Conservation (phyloP, 2,329 filamentous ascomycete species). For the Colletotrichum sp. region DNA sequence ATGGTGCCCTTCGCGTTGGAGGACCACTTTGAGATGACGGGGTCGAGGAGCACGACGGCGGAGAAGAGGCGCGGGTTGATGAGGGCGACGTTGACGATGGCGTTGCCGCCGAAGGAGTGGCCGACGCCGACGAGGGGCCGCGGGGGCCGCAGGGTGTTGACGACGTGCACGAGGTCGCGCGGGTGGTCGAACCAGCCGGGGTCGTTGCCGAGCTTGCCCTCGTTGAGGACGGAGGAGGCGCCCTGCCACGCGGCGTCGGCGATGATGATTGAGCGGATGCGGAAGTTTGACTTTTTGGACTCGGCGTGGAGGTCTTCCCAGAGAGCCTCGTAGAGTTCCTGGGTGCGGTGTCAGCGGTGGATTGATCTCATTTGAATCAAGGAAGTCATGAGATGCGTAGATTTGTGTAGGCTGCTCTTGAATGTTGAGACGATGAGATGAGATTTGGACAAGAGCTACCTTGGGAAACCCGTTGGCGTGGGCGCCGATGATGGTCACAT, state of each 20-base stretch:
- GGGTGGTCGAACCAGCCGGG: conserved; percentile 82
- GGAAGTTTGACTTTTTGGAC: conserved; percentile 58
- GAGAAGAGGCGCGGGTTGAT: conserved; percentile 83
- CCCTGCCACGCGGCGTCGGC: conserved; percentile 89
- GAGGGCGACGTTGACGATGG: conserved; percentile 73
- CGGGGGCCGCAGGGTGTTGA: conserved; percentile 83
- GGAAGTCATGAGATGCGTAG: background rate
- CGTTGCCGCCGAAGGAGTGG: conserved; percentile 85
- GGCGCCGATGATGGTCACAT: conserved; percentile 83
- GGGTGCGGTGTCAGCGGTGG: background rate
- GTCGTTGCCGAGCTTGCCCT: conserved; percentile 79
- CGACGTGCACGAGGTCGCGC: conserved; percentile 82
- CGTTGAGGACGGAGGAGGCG: conserved; percentile 78
- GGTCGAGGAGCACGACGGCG: conserved; percentile 81
- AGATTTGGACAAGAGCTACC: conserved; percentile 45
- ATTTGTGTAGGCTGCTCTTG: background rate
- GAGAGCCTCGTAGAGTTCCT: conserved; percentile 92
- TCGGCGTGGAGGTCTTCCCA: conserved; percentile 80
- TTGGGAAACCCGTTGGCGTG: conserved; percentile 96
- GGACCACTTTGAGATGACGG: conserved; percentile 69
- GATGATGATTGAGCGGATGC: conserved; percentile 86
- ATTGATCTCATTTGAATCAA: background rate
- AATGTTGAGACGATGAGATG: background rate
- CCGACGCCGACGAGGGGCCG: conserved; percentile 84
- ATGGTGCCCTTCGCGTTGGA: conserved; percentile 35